Percentiles rank a stretch among this genome's conserved stretches.
Evolutionary conservation across 148 eudicot species (phyloP).

Genomic region (Rhododendron griersonianum): DNA sequence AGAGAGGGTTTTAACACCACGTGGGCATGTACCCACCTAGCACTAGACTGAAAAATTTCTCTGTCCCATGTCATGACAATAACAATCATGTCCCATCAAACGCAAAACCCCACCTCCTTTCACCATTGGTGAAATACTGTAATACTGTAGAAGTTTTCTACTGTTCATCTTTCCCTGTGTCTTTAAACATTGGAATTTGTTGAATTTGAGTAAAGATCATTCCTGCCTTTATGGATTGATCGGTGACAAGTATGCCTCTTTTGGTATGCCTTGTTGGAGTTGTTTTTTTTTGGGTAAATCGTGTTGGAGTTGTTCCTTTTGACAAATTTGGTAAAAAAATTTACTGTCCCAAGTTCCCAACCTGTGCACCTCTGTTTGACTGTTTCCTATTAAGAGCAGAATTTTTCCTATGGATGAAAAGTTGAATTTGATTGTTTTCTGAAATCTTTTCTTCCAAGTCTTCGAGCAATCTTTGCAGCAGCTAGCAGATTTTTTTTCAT

Average conservation of each 20-base stretch:
- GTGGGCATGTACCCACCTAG: too few species aligned
- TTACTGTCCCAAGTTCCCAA: too few species aligned
- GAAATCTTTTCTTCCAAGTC: not conserved
- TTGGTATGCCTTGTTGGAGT: not conserved
- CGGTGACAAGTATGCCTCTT: slow-evolving; percentile 4
- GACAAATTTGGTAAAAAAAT: not conserved
- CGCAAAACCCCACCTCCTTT: slow-evolving; percentile 2
- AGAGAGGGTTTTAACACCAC: too few species aligned
- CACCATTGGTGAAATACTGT: not conserved
- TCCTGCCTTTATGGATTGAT: slow-evolving; percentile 12
- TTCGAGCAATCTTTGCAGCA: not conserved
- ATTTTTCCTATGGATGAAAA: not conserved
- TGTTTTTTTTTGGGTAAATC: not conserved
- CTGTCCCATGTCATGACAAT: not conserved
- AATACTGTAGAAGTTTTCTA: too few species aligned
- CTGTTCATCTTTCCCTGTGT: not conserved
- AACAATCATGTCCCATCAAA: not conserved
- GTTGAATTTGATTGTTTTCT: not conserved
- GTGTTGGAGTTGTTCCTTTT: not conserved
- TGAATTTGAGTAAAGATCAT: not conserved
- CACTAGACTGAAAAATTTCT: too few species aligned
- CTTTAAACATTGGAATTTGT: slow-evolving; percentile 7
- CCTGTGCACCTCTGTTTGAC: not conserved
- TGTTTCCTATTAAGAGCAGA: not conserved
- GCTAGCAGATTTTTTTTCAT: not conserved